Base-by-base conservation (phyloP, 129 eudicot genomes). In the Pseudognaphalium luteoalbum region DNA sequence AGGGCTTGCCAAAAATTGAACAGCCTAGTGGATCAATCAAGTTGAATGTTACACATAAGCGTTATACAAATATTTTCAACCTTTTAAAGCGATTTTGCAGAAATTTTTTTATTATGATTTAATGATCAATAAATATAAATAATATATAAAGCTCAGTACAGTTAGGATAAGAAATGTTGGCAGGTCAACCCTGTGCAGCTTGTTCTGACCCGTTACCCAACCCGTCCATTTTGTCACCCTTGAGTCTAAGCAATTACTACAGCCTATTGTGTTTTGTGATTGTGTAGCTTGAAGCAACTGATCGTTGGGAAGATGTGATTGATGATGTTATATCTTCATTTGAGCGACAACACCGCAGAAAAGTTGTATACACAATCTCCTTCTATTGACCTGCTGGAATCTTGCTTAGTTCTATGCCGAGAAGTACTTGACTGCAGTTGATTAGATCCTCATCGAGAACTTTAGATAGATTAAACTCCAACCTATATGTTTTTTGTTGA, bases 271-370 rank as follows among this genome's bases (percentile, higher is more conserved):
- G 57, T 50, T 72, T 34, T 42, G 30, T 4, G 29, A 17, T 20
- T 19, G 12, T 82, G 83, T 83, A 92, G 96, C 85, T 89, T 75
- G 98, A 89, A 76, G 83, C 77, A 37, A 86, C 88, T 71, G 93
- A 84, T 32, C 84, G 78, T 70, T 89, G 96, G 98, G 96, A 87
- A 81, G 91, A 86, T 7, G 68, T 70, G 29, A 82, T 92, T 66
- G 96, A 92, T 51, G 90, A 89, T 59, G 77, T 92, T 11, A 84
- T 89, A 30, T 70, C 66, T 37, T 85, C 75, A 64, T 92, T 92
- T 68, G 96, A 92, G 83, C 86, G 87, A 70, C 82, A 89, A 37
- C 88, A 89, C 68, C 83, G 92, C 8, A 65, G 96, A 78, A 92
- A 89, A 79, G 89, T 92, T 32, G 35, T 87, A 17, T 92, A 92